phyloP scores from a whole-genome alignment of 2,329 filamentous ascomycete species.

The Alternaria sp. region DNA sequence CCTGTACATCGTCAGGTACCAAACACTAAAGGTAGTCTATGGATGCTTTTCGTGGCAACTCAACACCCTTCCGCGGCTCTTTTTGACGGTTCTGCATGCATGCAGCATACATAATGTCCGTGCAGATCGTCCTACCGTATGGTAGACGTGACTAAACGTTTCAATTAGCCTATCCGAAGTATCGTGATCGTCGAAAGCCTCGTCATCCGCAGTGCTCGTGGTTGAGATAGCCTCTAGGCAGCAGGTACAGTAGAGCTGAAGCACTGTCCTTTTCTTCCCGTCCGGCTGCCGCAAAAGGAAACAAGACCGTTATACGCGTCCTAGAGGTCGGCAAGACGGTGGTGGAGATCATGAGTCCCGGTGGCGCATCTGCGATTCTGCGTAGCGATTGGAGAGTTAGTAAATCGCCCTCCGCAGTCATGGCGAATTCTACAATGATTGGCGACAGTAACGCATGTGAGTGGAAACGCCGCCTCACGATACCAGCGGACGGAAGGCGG shows the following conservation, averaged over 20 bases:
- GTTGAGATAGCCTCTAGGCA: slow-evolving; percentile 32
- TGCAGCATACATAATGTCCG: slow-evolving; percentile 1
- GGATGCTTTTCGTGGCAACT: slow-evolving; percentile 10
- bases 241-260: slow-evolving; percentile 14
- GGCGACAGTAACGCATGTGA: slow-evolving; percentile 15
- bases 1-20: slow-evolving; percentile 9
- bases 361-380: slow-evolving; percentile 4
- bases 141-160: slow-evolving; percentile 2
- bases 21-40: slow-evolving; percentile 16
- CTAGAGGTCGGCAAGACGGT: slow-evolving; percentile 14
- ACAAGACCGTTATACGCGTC: slow-evolving; percentile 15
- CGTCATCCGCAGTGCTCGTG: slow-evolving; percentile 11
- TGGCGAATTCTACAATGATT: slow-evolving; percentile 5
- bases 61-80: slow-evolving; percentile 5
- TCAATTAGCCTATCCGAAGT: not conserved
- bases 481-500: slow-evolving; percentile 15
- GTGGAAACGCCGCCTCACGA: slow-evolving; percentile 11
- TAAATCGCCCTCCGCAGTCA: slow-evolving; percentile 4
- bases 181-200: slow-evolving; percentile 9
- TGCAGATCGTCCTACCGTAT: not conserved
- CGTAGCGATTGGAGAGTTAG: slow-evolving; percentile 15
- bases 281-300: slow-evolving; percentile 18
- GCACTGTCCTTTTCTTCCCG: slow-evolving; percentile 16
- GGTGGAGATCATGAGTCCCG: slow-evolving; percentile 4
- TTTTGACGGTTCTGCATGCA: slow-evolving; percentile 4